A percentile compares a stretch with the other conserved stretches of the same genome.
Evolutionary conservation across 2,329 filamentous ascomycete species (phyloP).

Genomic region (Fonsecaea pugnacius): DNA sequence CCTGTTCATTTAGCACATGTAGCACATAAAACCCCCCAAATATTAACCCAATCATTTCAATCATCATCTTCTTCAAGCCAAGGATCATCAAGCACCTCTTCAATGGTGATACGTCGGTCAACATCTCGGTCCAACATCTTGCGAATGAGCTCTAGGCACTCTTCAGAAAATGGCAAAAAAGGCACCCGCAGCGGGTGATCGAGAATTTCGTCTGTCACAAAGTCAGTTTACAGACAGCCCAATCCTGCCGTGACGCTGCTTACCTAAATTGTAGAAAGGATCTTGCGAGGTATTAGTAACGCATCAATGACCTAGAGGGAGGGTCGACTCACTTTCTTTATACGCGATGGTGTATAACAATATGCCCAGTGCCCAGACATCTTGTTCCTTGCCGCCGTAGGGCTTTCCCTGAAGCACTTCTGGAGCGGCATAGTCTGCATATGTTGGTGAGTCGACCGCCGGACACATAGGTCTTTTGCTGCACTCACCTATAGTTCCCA

Average conservation of each 20-base stretch:
- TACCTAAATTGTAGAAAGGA: constrained; percentile 34
- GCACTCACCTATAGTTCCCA: constrained; percentile 88
- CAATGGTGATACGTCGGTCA: constrained; percentile 78
- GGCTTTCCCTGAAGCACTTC: constrained; percentile 91
- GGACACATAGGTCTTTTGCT: not conserved
- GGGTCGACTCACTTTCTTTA: constrained; percentile 85
- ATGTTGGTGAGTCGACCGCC: constrained; percentile 7
- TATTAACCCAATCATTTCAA: not conserved
- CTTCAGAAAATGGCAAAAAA: constrained; percentile 68
- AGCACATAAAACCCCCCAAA: constrained; percentile 10
- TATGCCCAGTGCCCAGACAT: constrained; percentile 97
- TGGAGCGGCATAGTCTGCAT: constrained; percentile 91
- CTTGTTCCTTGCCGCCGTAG: constrained; percentile 94
- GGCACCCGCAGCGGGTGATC: constrained; percentile 92
- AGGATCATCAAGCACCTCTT: constrained; percentile 83
- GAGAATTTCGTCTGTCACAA: constrained; percentile 87
- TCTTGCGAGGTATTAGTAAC: constrained; percentile 21
- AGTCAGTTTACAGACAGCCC: constrained; percentile 15
- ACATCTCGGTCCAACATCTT: constrained; percentile 93
- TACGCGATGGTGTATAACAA: constrained; percentile 98
- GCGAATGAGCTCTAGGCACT: constrained; percentile 88
- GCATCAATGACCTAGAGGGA: not conserved
- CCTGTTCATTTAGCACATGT: constrained; percentile 8
- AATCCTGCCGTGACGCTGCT: not conserved
- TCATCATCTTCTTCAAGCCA: constrained; percentile 60